Evolutionary conservation across 2,329 filamentous ascomycete genomes (phyloP).

Genomic region (Lasiodiplodia citricola): DNA sequence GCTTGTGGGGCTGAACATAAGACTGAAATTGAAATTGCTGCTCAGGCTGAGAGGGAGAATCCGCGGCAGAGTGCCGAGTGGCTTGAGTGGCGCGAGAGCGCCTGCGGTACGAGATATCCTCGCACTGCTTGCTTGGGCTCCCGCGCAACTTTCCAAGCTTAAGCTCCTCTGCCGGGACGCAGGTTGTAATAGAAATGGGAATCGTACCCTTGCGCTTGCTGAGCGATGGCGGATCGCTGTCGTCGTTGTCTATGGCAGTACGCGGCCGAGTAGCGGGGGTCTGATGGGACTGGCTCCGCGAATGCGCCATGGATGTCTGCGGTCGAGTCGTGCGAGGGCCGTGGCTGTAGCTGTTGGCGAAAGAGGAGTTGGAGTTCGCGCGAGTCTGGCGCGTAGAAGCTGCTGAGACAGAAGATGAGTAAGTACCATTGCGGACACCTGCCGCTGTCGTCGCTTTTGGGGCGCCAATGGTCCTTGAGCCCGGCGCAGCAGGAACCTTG

Average conservation of each 20-base stretch:
- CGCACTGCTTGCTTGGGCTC: background rate
- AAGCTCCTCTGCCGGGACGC: background rate
- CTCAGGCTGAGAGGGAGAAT: background rate
- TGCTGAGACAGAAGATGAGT: constrained; percentile 47
- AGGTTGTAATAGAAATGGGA: constrained; percentile 47
- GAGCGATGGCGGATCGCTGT: constrained; percentile 39
- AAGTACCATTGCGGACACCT: constrained; percentile 40
- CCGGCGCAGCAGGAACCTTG: constrained; percentile 48
- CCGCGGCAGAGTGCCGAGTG: background rate
- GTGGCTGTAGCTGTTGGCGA: constrained; percentile 63
- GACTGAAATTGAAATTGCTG: constrained; percentile 4
- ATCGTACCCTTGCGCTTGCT: constrained; percentile 53
- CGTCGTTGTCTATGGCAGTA: constrained; percentile 50
- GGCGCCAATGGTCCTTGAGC: constrained; percentile 45
- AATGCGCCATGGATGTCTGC: constrained; percentile 58
- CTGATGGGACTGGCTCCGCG: constrained; percentile 53
- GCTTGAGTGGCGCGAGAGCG: background rate
- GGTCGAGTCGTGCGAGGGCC: constrained; percentile 58
- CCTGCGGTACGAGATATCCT: background rate
- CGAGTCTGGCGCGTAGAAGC: constrained; percentile 41
- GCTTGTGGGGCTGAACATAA: constrained; percentile 5
- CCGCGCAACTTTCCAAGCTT: constrained; percentile 1
- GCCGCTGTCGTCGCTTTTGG: constrained; percentile 55
- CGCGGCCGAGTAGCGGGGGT: constrained; percentile 40
- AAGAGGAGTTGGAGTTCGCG: constrained; percentile 48